Percentiles rank a stretch among this genome's conserved stretches.
Conservation (phyloP, 768 basidiomycete species). For the Sistotremastrum suecicum region DNA sequence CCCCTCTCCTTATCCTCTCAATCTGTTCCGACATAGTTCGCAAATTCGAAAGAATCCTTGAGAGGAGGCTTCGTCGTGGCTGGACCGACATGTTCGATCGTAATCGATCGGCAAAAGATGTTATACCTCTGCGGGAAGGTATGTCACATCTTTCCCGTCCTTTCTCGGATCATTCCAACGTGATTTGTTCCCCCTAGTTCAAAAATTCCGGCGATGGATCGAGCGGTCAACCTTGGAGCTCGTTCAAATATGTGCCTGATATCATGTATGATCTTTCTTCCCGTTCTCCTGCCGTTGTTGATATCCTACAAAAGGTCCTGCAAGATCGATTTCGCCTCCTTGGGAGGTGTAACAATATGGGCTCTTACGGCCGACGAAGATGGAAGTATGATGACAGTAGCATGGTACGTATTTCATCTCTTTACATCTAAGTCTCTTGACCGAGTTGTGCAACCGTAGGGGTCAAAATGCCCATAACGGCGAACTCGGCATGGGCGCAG, state of each 20-base stretch:
- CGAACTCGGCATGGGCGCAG: conserved; percentile 69
- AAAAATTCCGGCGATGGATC: conserved; percentile 61
- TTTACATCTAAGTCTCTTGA: neutral
- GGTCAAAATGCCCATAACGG: conserved; percentile 24
- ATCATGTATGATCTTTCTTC: conserved; percentile 41
- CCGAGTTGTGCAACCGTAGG: neutral
- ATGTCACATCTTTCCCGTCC: conserved; percentile 7
- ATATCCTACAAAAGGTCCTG: conserved; percentile 42
- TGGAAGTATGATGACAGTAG: conserved; percentile 65
- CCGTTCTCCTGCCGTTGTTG: neutral
- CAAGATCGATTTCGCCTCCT: conserved; percentile 51
- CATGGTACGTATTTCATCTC: conserved; percentile 24
- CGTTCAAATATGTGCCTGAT: conserved; percentile 78
- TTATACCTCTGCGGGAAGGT: conserved; percentile 80
- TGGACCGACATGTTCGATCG: conserved; percentile 74
- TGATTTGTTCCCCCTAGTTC: conserved; percentile 1
- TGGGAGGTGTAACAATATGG: conserved; percentile 88
- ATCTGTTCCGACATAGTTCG: conserved; percentile 36
- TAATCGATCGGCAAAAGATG: conserved; percentile 76
- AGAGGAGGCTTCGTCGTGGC: conserved; percentile 53
- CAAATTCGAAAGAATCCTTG: conserved; percentile 50
- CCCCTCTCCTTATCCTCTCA: neutral
- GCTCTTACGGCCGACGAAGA: conserved; percentile 64
- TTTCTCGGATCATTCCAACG: neutral
- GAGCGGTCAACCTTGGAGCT: conserved; percentile 77